Base-by-base conservation (phyloP, 1,284 basidiomycete genomes). In the Earliella scabrosa region DNA sequence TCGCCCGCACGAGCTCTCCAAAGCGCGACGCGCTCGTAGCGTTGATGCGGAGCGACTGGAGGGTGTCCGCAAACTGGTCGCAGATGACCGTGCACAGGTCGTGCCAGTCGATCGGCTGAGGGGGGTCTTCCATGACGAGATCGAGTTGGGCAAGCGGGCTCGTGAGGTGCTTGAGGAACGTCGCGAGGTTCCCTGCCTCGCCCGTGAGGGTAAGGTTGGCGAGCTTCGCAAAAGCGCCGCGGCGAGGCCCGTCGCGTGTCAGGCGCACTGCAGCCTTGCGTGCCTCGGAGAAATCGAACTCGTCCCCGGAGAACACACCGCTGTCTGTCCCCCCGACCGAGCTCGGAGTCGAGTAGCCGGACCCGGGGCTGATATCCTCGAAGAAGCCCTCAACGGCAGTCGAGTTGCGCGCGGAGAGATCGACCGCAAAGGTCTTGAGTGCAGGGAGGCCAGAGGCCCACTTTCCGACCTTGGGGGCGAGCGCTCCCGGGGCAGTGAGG, bases 381-480 rank as follows among this genome's bases (percentile, higher is more conserved):
- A 92, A 91, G 72, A 92, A 92, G 14, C 85, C 85, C 70, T 90
- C 87, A 18, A 90, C 85, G 0, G 86, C 84, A 24, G 82, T 83
- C 49, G 79, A 73, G 9, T 85, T 82, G 50, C 86, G 77, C 52
- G 85, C 85, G 0, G 87, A 84, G 29, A 92, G 77, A 68, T 92
- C 89, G 44, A 92, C 75, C 61, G 87, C 82, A 52, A 92, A 73
- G 49, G 76, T 79, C 63, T 79, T 82, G 59, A 92, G 77, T 40
- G 76, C 68, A 20, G 83, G 82, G 7, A 91, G 74, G 27, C 78
- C 78, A 16, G 86, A 80, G 16, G 81, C 73, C 88, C 88, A 91
- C 57, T 80, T 80, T 39, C 90, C 89, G n/a, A 90, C 77, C 45
- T 76, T 77, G 24, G 88, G 72, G 0, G 85, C 79, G 29, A 91